Conservation (phyloP, 257 asterid genomes). For the Jacaranda copaia region DNA sequence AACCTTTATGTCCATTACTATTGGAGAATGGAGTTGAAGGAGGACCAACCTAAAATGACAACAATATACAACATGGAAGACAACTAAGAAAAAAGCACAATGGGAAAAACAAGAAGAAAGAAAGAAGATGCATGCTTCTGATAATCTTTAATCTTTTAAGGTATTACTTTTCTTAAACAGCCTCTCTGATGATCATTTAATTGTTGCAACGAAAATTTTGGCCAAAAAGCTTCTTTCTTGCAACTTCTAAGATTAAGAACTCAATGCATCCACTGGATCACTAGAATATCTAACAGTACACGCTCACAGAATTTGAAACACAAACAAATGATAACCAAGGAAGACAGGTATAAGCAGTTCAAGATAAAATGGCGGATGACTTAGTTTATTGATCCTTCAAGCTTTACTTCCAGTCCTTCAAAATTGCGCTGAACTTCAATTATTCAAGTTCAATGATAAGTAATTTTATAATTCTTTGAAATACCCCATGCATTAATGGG, state of each 20-base stretch:
- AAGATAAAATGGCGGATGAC: neutral
- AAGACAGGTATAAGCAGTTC: no score
- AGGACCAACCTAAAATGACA: slow-evolving; percentile 40
- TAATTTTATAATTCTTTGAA: no score
- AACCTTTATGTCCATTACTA: slow-evolving; percentile 51
- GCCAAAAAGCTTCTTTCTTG: neutral
- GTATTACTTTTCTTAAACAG: neutral
- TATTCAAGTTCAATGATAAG: no score
- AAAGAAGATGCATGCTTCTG: neutral
- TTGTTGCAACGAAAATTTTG: neutral
- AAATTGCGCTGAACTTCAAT: no score
- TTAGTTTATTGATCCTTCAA: neutral
- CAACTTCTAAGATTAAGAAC: neutral
- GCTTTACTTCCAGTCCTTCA: neutral
- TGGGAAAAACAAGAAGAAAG: neutral
- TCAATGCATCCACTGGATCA: neutral
- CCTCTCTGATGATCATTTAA: neutral
- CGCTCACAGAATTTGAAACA: no score
- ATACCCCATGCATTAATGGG: neutral
- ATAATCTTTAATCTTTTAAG: neutral
- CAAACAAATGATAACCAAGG: no score
- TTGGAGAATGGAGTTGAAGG: slow-evolving; percentile 42
- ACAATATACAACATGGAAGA: neutral
- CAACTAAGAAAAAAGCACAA: neutral
- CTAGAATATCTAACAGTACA: no score